Evolutionary conservation across 345 rosid species (phyloP), one percentile per base, ranked within the genome.

Genomic region (Brassica napus): DNA sequence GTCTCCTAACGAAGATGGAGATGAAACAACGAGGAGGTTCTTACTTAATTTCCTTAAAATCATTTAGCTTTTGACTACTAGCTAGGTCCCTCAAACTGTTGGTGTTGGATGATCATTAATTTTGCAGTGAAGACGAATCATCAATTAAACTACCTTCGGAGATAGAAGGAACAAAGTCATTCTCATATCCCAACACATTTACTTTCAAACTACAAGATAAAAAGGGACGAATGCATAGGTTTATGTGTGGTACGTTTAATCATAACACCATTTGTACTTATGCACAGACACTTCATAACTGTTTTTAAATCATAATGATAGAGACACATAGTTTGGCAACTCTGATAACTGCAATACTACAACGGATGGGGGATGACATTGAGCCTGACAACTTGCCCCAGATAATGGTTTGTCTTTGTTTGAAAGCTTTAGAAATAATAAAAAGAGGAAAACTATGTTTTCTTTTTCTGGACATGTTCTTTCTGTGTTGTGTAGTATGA

Each of bases 151-250:
- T 89, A 44, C 68, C 90, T 79, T 93, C 98, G 1, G 99, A 95
- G 85, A 85, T 83, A 73, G 98, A 94, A 55, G 80, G 86, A 0
- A 87, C 85, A 64, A 89, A 86, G 87, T 86, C 88, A 39, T 77
- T 84, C 28, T 78, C 89, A 47, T 84, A 81, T 79, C 85, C 91
- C 34, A 84, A 84, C 78, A 55, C 85, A 21, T 93, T 93, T 86
- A 71, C 87, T 74, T 96, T 96, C 70, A 96, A 96, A 83, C 87
- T 96, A 66, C 83, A 90, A 87, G 98, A 96, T 85, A 87, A 79
- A 81, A 89, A 76, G 65, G 90, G 97, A 32, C 85, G 96, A 61
- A 89, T 88, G 93, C 97, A 96, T 85, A 90, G 99, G 82, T 96
- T 96, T 79, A 85, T 80, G 66, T 93, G 94, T 78, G 99, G 84